Base-by-base conservation (phyloP, 1,284 basidiomycete species). In the Cryptococcus amylolentus region DNA sequence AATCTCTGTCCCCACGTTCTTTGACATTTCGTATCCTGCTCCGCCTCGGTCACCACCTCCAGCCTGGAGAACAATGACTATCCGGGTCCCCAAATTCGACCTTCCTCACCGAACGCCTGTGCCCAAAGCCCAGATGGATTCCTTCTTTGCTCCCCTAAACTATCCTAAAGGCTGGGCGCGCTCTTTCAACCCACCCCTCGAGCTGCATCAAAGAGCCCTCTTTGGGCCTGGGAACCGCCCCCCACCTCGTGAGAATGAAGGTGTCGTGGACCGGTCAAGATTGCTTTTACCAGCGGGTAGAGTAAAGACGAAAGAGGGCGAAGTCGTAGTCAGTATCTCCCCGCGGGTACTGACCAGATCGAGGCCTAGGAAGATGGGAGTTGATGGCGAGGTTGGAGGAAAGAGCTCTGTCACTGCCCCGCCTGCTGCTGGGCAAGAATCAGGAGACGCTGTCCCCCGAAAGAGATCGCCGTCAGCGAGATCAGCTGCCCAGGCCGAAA, bases 171-270 rank as follows among this genome's bases (percentile, higher is more conserved):
- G 84, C 70, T 88, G 91, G 62, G 80, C 85, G 14, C 78, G 89
- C 56, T 86, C 88, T 4, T 91, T 87, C 78, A 82, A 85, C 28
- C 89, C 90, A 28, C 86, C 88, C 7, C 80, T 89, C 8, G 83
- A 84, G 56, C 41, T 42, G 83, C 41, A 85, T 88, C 80, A 83
- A 72, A 48, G 81, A 79, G 27, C 79, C 80, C 41, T 84, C 86
- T 35, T 35, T 35, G 31, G 31, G 31, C 31, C 31, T 10, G 31
- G 31, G 10, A 35, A 35, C 31, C 31, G 31, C 10, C 31, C 31
- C 31, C 6, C 31, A 8, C 31, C 10, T 10, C 31, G 31, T 10
- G 31, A 35, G 31, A 35, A 35, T 23, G 41, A 42, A 42, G 41
- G 20, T 16, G 12, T 42, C n/a, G 18, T 26, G 18, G 44, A 46